A percentile compares a stretch with the other conserved stretches of the same genome.
Evolutionary conservation across 169 alveolate species (phyloP).

Genomic region (Eimeria sp.): DNA sequence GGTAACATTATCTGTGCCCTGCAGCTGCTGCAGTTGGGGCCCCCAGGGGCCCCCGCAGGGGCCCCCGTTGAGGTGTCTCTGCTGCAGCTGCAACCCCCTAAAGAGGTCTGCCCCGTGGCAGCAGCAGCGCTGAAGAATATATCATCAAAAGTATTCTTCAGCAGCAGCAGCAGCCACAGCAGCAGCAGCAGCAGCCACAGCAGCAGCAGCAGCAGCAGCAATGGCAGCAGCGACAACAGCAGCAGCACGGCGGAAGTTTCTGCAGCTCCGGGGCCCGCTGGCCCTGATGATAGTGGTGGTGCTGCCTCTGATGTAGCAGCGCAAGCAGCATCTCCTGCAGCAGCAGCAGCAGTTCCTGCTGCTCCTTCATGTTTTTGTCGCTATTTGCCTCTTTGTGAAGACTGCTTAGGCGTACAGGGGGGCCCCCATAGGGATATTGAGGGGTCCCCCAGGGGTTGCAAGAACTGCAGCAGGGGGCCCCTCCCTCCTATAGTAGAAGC

Average conservation of each 20-base stretch:
- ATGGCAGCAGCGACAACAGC: neutral
- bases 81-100: constrained; percentile 31
- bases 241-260: neutral
- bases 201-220: neutral
- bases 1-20: neutral
- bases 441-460: constrained; percentile 11
- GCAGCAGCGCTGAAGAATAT: neutral
- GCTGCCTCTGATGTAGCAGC: neutral
- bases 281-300: neutral
- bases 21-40: constrained; percentile 22
- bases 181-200: neutral
- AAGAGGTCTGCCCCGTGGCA: neutral
- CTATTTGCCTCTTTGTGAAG: neutral
- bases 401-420: neutral
- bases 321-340: neutral
- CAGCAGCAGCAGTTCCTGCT: neutral
- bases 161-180: too few species aligned
- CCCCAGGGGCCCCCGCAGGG: constrained; percentile 3
- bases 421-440: neutral
- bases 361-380: neutral
- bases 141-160: neutral
- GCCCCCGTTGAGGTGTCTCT: neutral
- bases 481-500: neutral
- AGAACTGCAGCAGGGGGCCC: neutral
- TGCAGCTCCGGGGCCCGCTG: neutral